These are phyloP conservation scores for Aquilaria yunnanensis DNA, from an alignment of 345 rosid species.

Conservation along the genomic window DNA sequence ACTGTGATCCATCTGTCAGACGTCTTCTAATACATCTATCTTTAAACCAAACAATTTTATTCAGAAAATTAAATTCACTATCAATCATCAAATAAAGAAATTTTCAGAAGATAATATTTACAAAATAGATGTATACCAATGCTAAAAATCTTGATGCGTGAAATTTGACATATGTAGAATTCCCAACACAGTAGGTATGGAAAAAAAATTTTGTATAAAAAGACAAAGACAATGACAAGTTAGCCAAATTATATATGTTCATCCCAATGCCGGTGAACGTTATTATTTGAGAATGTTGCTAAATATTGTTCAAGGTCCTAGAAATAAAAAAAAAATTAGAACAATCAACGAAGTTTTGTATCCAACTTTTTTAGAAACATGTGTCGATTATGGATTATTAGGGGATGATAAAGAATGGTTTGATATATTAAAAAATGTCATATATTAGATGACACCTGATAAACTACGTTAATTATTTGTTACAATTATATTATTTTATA, in stretches of 20 bases:
- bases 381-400: neutral
- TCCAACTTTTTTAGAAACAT: neutral
- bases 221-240: neutral
- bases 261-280: neutral
- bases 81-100: accelerated
- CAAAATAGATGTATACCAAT: neutral
- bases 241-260: neutral
- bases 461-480: neutral
- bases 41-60: neutral
- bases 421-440: neutral
- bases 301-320: neutral
- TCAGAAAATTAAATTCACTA: accelerated
- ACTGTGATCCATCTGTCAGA: neutral
- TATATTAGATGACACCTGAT: accelerated
- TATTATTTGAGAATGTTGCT: neutral
- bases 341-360: neutral
- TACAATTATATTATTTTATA: neutral
- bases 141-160: accelerated
- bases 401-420: neutral
- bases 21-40: neutral
- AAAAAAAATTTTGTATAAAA: neutral
- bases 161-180: neutral
- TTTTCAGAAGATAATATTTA: neutral
- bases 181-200: neutral
- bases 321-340: neutral